These are phyloP conservation scores for Phytopythium helicoides DNA, from an alignment of 352 stramenopile genomes.

Conservation along the genomic window DNA sequence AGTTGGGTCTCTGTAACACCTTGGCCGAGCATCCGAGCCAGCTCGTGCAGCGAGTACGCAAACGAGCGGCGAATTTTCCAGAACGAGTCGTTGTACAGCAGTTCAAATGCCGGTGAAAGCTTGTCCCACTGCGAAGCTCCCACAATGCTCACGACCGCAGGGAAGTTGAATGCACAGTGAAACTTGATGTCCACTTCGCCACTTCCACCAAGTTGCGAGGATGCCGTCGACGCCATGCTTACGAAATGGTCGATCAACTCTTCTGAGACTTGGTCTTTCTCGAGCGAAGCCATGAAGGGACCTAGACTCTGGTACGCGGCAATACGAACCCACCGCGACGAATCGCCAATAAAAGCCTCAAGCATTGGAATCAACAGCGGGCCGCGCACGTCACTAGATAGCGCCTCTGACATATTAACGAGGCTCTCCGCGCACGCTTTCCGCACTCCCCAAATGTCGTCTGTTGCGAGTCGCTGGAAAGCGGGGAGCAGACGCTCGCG, in stretches of 20 bases:
- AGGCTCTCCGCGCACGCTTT: slow-evolving; percentile 92
- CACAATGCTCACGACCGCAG: slow-evolving; percentile 84
- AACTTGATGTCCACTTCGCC: slow-evolving; percentile 89
- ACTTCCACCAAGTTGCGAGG: slow-evolving; percentile 58
- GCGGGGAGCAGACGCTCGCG: slow-evolving; percentile 87
- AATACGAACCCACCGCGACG: slow-evolving; percentile 92
- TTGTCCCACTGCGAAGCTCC: slow-evolving; percentile 65
- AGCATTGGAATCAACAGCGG: slow-evolving; percentile 88
- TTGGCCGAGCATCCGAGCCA: slow-evolving; percentile 76
- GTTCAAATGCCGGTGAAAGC: slow-evolving; percentile 78
- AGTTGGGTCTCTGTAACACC: slow-evolving; percentile 81
- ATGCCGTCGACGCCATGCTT: slow-evolving; percentile 73
- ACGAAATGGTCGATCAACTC: slow-evolving; percentile 81
- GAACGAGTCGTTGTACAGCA: slow-evolving; percentile 75
- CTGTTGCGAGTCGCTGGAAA: slow-evolving; percentile 88
- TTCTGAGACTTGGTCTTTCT: slow-evolving; percentile 77
- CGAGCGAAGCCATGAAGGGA: slow-evolving; percentile 78
- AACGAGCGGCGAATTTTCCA: slow-evolving; percentile 93
- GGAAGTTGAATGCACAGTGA: slow-evolving; percentile 92
- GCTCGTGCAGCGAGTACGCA: slow-evolving; percentile 90
- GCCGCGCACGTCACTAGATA: slow-evolving; percentile 71
- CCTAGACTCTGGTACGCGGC: slow-evolving; percentile 92
- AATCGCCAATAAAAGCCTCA: slow-evolving; percentile 85
- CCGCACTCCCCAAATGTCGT: slow-evolving; percentile 94
- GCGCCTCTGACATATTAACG: slow-evolving; percentile 82